Conservation (phyloP, 169 alveolate species). For the Eimeria praecox region DNA sequence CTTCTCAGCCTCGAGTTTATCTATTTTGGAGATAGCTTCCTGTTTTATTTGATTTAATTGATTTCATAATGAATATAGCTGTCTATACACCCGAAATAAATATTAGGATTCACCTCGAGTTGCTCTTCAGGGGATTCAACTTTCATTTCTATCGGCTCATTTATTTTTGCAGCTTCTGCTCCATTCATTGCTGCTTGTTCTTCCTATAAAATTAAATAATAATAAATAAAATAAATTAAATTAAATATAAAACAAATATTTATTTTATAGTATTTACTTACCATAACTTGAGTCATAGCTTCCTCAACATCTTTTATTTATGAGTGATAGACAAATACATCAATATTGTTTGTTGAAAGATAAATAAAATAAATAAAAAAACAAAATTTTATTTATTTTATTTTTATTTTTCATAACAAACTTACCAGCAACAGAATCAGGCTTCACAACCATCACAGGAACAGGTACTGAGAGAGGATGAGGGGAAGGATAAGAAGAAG, state of each 20-base stretch:
- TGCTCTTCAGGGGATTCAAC: slow-evolving; percentile 64
- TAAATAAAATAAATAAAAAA: background rate
- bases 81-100: background rate
- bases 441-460: slow-evolving; percentile 76
- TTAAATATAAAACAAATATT: background rate
- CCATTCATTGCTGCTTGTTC: slow-evolving; percentile 79
- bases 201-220: slow-evolving; percentile 3
- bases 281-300: slow-evolving; percentile 78
- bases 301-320: slow-evolving; percentile 39
- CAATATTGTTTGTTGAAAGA: background rate
- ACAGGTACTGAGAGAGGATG: slow-evolving; percentile 75
- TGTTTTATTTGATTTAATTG: background rate
- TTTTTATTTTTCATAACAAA: background rate
- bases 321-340: background rate
- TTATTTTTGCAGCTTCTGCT: slow-evolving; percentile 25
- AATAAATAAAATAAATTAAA: background rate
- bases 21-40: slow-evolving; percentile 65
- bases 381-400: background rate
- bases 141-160: background rate
- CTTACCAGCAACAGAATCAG: slow-evolving; percentile 78
- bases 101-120: slow-evolving; percentile 4
- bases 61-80: background rate
- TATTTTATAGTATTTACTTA: background rate
- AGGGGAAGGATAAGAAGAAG: too few species aligned
- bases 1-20: slow-evolving; percentile 71